phyloP scores from a whole-genome alignment of 306 rosid genomes.

The Prunus mume region DNA sequence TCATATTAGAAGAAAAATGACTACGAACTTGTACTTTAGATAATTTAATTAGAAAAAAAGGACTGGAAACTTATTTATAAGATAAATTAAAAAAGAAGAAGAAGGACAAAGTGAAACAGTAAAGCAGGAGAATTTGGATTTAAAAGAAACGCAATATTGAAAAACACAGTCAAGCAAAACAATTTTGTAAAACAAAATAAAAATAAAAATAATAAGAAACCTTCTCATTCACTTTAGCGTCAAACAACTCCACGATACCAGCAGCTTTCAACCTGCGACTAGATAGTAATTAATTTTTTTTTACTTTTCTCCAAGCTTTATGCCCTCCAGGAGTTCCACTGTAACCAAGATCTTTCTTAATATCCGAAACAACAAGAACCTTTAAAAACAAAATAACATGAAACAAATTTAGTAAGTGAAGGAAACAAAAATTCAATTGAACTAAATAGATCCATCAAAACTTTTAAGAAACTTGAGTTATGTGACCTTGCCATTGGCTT shows the following conservation, averaged over 20 bases:
- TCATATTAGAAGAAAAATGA: not conserved
- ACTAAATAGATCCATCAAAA: not conserved
- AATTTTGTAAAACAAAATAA: not conserved
- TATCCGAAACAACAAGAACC: constrained; percentile 80
- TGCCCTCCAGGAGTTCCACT: constrained; percentile 52
- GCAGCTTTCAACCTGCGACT: constrained; percentile 55
- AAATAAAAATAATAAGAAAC: constrained; percentile 28
- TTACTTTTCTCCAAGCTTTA: constrained; percentile 75
- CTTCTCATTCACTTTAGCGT: constrained; percentile 84
- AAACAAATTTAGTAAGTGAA: constrained; percentile 16
- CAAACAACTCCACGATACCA: constrained; percentile 61
- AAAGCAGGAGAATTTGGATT: not conserved
- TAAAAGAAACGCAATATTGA: not conserved
- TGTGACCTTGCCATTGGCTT: constrained; percentile 73
- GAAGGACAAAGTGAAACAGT: not conserved
- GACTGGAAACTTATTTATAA: not conserved
- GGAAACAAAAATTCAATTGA: not conserved
- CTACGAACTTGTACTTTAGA: not conserved
- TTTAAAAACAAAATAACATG: constrained; percentile 32
- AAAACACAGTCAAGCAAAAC: not conserved
- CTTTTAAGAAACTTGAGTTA: constrained; percentile 13
- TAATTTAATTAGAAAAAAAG: not conserved
- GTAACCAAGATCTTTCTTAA: constrained; percentile 85
- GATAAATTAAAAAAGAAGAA: not conserved
- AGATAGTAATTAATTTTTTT: not conserved